These are phyloP conservation scores for Cyclanthera cordifolia DNA, from an alignment of 306 rosid genomes.

Conservation along the genomic window DNA sequence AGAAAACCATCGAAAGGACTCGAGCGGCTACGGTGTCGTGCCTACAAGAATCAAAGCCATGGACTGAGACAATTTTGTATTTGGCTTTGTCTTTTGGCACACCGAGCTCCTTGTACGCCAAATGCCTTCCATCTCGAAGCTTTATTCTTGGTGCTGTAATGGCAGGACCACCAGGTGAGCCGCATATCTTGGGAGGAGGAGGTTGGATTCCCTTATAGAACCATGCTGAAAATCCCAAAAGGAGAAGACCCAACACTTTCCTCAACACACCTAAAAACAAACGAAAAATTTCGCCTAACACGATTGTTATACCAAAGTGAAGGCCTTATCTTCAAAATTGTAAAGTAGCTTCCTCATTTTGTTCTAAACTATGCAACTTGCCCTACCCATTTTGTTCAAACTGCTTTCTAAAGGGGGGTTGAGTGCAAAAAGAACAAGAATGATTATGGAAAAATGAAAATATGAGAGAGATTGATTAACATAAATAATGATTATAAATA, in stretches of 20 bases:
- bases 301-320: neutral
- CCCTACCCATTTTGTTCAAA: neutral
- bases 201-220: constrained; percentile 54
- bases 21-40: constrained; percentile 36
- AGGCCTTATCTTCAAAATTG: neutral
- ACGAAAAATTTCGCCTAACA: neutral
- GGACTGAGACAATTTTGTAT: constrained; percentile 48
- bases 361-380: neutral
- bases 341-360: neutral
- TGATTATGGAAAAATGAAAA: no score
- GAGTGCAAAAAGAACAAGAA: no score
- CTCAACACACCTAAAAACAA: constrained; percentile 40
- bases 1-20: constrained; percentile 9
- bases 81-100: constrained; percentile 52
- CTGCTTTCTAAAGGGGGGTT: no score
- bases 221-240: constrained; percentile 56
- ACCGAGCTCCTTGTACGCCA: constrained; percentile 78
- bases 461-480: no score
- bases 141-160: constrained; percentile 59
- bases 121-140: constrained; percentile 73
- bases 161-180: constrained; percentile 59
- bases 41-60: constrained; percentile 56
- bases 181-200: constrained; percentile 65
- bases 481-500: no score
- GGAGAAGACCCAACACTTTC: constrained; percentile 34